Base-by-base conservation (phyloP, 768 basidiomycete species). In the Candolleomyces eurysporus region DNA sequence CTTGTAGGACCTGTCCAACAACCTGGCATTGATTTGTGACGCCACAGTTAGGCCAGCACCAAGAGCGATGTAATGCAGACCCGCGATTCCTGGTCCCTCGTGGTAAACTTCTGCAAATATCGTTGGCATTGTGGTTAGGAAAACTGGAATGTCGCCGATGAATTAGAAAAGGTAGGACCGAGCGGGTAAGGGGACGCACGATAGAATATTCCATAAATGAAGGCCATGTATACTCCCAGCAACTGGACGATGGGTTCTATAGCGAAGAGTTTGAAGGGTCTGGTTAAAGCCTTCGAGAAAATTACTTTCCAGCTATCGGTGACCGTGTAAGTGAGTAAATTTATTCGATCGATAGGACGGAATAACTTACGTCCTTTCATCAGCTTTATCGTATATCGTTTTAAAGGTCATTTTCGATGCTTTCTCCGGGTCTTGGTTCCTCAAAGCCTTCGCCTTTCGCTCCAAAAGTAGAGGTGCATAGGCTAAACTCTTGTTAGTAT, bases 31-130 rank as follows among this genome's bases (percentile, higher is more conserved):
- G 11, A 81, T 14, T 67, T 85, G 81, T 1, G 86, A 82, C 0
- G 82, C 80, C 2, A 74, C 63, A 0, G 77, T 66, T 16, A 91
- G 73, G 3, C 91, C 91, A 1, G 89, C 19, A 0, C 90, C 90
- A 5, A 92, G 78, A 0, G 90, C 82, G 60, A 92, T 75, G 64
- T 91, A 94, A 66, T 92, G 78, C 32, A 92, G 70, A 0, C 89
- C 87, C 0, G 84, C 78, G 53, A 88, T 85, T 5, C 89, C 87
- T 10, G 80, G 71, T 0, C 68, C 62, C 68, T 90, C 72, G 42
- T 79, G 71, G 66, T 92, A 93, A 0, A 79, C 69, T 4, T 74
- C 72, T 56, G 76, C 70, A 64, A 85, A 91, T 48, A 89, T 88
- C 0, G 71, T 64, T 0, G 89, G 84, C 31, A 91, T 82, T 0